phyloP scores from a whole-genome alignment of 371 early-diverging fungal genomes.

The Mucor racemosus region DNA sequence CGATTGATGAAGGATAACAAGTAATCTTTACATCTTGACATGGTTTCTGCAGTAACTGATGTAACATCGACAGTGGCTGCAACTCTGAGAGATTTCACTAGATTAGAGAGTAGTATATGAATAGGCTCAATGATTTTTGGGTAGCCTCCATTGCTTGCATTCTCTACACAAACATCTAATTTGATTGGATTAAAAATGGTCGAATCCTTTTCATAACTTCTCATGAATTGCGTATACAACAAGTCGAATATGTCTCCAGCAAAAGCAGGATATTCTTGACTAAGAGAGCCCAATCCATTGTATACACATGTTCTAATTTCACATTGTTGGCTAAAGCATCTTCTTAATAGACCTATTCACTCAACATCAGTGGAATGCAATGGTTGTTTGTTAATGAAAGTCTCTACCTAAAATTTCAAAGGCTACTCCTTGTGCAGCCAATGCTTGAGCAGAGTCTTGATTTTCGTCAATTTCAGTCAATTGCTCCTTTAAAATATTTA shows the following conservation, averaged over 20 bases:
- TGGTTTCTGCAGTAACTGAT: constrained; percentile 13
- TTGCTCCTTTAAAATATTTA: constrained; percentile 48
- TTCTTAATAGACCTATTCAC: constrained; percentile 55
- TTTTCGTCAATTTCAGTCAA: constrained; percentile 15
- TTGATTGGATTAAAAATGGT: constrained; percentile 40
- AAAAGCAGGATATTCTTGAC: constrained; percentile 34
- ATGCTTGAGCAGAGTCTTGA: constrained; percentile 13
- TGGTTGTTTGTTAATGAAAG: background rate
- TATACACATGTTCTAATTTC: constrained; percentile 58
- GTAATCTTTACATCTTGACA: constrained; percentile 10
- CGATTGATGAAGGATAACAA: constrained; percentile 35
- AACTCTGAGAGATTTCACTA: constrained; percentile 32
- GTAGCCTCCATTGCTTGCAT: constrained; percentile 41
- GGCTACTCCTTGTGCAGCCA: constrained; percentile 28
- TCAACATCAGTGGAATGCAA: too few relatives aligned
- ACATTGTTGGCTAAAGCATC: constrained; percentile 63
- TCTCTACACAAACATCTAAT: constrained; percentile 56
- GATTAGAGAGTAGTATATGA: constrained; percentile 39
- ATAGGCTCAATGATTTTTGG: constrained; percentile 45
- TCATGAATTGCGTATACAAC: constrained; percentile 54
- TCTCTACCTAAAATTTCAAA: constrained; percentile 61
- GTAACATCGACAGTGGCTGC: background rate
- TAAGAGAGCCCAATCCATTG: constrained; percentile 51
- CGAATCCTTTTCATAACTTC: constrained; percentile 38
- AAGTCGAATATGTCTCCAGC: constrained; percentile 57